Percentiles rank a stretch among this genome's conserved stretches.
phyloP scores from a whole-genome alignment of 176 grass and related monocot species.

The Aegilops tauschii region DNA sequence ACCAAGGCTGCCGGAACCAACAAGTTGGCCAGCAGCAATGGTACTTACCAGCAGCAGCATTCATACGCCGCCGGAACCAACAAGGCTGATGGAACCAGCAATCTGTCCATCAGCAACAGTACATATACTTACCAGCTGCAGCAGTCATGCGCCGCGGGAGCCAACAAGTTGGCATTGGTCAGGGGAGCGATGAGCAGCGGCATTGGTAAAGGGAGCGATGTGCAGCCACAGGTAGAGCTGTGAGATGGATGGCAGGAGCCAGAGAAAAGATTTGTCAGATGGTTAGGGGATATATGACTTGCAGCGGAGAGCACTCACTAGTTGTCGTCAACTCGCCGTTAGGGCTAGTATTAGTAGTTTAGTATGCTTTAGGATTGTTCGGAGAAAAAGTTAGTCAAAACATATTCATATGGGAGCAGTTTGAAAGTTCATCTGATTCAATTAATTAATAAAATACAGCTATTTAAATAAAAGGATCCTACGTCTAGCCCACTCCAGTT shows the following conservation, averaged over 20 bases:
- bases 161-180: neutral
- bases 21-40: neutral
- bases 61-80: neutral
- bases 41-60: neutral
- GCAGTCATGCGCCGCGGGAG: neutral
- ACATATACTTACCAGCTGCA: neutral
- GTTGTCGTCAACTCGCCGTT: neutral
- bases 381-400: too few relatives aligned
- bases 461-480: too few relatives aligned
- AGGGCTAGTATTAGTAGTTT: neutral
- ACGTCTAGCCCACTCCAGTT: too few relatives aligned
- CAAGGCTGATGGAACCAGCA: neutral
- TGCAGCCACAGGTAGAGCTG: neutral
- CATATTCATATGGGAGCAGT: too few relatives aligned
- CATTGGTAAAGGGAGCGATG: neutral
- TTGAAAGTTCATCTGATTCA: too few relatives aligned
- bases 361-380: too few relatives aligned
- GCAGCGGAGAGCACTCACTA: neutral
- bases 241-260: neutral
- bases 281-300: too few relatives aligned
- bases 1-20: neutral
- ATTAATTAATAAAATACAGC: too few relatives aligned
- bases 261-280: neutral
- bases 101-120: neutral
- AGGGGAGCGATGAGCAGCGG: neutral